Evolutionary conservation across 2,329 filamentous ascomycete genomes (phyloP), one percentile per base, ranked within the genome.

Genomic region (Epichloe festucae): DNA sequence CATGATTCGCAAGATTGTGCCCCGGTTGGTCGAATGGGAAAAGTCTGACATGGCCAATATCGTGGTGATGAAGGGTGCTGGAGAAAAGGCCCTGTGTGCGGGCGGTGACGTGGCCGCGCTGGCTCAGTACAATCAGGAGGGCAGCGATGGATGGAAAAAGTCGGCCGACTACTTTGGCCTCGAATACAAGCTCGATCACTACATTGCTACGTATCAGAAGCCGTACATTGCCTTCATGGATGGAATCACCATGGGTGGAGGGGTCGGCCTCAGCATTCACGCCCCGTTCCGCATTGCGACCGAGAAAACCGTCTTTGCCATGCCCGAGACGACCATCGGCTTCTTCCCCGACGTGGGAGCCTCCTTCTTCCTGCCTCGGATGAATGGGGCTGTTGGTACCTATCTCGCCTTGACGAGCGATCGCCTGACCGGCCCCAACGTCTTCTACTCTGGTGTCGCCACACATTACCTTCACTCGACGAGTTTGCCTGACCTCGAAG

Each of bases 311-410:
- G 72, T 95, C 46, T 97, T 98, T 63, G 90, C 94, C 59, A 98
- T 98, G 93, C 93, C 93, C 34, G 93, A 98, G 73, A 98, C 93
- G 4, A 95, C 82, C 8, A 98, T 98, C 63, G 93, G 93, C 40
- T 96, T 97, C 76, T 98, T 98, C 76, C 93, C 94, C 6, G 94
- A 98, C 63, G 93, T 98, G 47, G 93, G 93, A 55, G 94, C 85
- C 35, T 94, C 88, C 11, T 98, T 97, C 74, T 97, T 97, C 76
- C 75, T 98, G 50, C 88, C 93, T 15, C 79, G 89, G 56, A 82
- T 98, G 75, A 82, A 94, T 61, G 93, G 93, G 48, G 74, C 82
- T 53, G 70, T 95, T 52, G 93, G 93, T 52, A 95, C 87, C 19
- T 98, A 97, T 69, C 82, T 98, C 43, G 93, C 89, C 19, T 75